Evolutionary conservation across 2,329 filamentous ascomycete genomes (phyloP).

Genomic region (Neofusicoccum sp.): DNA sequence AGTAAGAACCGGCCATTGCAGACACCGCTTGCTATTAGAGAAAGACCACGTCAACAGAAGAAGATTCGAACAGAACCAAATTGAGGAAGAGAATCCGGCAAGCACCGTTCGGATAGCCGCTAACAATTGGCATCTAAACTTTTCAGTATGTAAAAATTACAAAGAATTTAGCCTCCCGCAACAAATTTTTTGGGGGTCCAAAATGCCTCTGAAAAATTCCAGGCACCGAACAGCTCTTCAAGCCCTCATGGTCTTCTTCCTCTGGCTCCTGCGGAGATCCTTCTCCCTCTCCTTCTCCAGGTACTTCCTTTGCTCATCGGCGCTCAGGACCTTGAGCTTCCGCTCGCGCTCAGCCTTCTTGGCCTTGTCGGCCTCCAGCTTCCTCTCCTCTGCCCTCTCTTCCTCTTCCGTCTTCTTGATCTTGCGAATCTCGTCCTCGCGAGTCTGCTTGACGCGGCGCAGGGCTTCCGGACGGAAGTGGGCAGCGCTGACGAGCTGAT

Average conservation of each 20-base stretch:
- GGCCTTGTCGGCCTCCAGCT: slow-evolving; percentile 59
- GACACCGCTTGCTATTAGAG: too few species aligned
- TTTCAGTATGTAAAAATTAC: slow-evolving; percentile 11
- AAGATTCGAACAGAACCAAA: background rate
- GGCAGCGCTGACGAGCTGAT: slow-evolving; percentile 72
- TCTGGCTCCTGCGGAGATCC: slow-evolving; percentile 69
- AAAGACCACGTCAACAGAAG: too few species aligned
- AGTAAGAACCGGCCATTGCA: too few species aligned
- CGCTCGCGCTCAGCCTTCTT: slow-evolving; percentile 76
- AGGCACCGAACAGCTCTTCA: background rate
- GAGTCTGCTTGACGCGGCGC: slow-evolving; percentile 77
- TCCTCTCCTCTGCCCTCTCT: slow-evolving; percentile 65
- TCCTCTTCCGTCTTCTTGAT: slow-evolving; percentile 79
- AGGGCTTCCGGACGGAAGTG: slow-evolving; percentile 88
- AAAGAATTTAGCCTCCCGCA: background rate
- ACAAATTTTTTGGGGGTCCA: background rate
- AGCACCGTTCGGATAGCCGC: background rate
- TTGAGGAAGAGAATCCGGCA: background rate
- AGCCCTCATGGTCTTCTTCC: slow-evolving; percentile 59
- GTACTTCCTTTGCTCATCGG: slow-evolving; percentile 56
- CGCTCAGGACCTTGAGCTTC: slow-evolving; percentile 72
- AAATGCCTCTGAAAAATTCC: background rate
- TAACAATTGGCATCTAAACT: slow-evolving; percentile 7
- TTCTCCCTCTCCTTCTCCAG: slow-evolving; percentile 86
- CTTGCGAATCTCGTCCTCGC: slow-evolving; percentile 78